phyloP scores from a whole-genome alignment of 1,284 basidiomycete genomes.

The Phellinidium pouzarii region DNA sequence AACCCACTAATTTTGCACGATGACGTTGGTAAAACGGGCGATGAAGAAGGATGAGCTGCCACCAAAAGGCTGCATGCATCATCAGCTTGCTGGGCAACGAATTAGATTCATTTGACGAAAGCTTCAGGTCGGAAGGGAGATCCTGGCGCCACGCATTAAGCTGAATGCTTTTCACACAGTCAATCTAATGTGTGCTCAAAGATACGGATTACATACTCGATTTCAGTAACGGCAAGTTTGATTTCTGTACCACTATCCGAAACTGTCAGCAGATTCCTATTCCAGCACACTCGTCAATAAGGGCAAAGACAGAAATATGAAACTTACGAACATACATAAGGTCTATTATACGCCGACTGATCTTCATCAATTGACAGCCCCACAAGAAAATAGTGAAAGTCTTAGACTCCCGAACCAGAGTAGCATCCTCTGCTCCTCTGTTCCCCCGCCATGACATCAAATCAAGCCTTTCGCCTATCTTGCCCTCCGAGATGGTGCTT shows the following conservation, averaged over 20 bases:
- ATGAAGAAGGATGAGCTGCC: slow-evolving; percentile 59
- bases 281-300: too few species aligned
- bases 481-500: neutral
- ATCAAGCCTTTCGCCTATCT: slow-evolving; percentile 6
- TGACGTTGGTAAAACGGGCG: slow-evolving; percentile 54
- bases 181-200: neutral
- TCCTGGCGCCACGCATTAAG: slow-evolving; percentile 55
- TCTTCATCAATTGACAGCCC: slow-evolving; percentile 47
- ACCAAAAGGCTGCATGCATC: slow-evolving; percentile 58
- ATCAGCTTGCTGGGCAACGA: slow-evolving; percentile 57
- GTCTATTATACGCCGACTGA: slow-evolving; percentile 51
- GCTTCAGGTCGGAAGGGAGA: slow-evolving; percentile 47
- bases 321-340: slow-evolving; percentile 42
- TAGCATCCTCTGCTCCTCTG: neutral
- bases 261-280: slow-evolving; percentile 38
- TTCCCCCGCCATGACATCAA: slow-evolving; percentile 8
- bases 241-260: slow-evolving; percentile 33
- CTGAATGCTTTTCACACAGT: slow-evolving; percentile 37
- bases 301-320: too few species aligned
- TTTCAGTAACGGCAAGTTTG: slow-evolving; percentile 43
- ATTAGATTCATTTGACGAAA: slow-evolving; percentile 39
- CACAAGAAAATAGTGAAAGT: slow-evolving; percentile 46
- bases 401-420: slow-evolving; percentile 17
- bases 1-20: slow-evolving; percentile 33
- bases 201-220: slow-evolving; percentile 37